Base-by-base conservation (phyloP, 192 early-diverging fungal species). In the Diversispora eburnea region DNA sequence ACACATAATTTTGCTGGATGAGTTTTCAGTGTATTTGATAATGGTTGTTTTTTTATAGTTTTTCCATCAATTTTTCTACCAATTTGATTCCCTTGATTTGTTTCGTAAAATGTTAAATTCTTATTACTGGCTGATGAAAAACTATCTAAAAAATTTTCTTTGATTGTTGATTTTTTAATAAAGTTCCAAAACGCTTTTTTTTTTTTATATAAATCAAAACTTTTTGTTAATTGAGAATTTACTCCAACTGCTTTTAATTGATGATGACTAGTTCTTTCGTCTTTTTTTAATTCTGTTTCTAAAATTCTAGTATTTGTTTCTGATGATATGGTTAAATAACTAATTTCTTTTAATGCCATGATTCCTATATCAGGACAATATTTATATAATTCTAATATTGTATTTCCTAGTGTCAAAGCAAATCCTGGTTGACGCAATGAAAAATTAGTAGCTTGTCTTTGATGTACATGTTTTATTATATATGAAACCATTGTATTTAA, bases 1-100 rank as follows among this genome's bases (percentile, higher is more conserved):
- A 63, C 61, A 8, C 61, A 63, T 17, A 63, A 43, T 19, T 19
- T 63, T 43, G 61, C 61, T 2, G 61, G 61, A 43, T 63, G 61
- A 19, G 61, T 19, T 63, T 45, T 63, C n/a, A 43, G 33, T 3
- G 17, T 41, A 17, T 63, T 42, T 13, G 17, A 8, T 19, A 63
- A 63, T n/a, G 39, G 10, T 63, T 63, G 61, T 63, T 63, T 63
- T 8, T 41, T 33, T 17, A 45, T 33, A n/a, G n/a, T 39, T 19
- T 45, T 5, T 19, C 42, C 39, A 54, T 54, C 13, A 3, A 54
- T 17, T 17, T 10, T 10, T 33, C 25, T 33, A 33, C 25, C 25
- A 54, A 54, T 20, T 63, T 17, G 6, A n/a, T 9, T n/a, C 3
- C 3, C 3, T 45, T n/a, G 4, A 45, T 20, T 8, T 17, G 61